Conservation (phyloP, 2,329 filamentous ascomycete genomes). For the Paecilomyces niveus region DNA sequence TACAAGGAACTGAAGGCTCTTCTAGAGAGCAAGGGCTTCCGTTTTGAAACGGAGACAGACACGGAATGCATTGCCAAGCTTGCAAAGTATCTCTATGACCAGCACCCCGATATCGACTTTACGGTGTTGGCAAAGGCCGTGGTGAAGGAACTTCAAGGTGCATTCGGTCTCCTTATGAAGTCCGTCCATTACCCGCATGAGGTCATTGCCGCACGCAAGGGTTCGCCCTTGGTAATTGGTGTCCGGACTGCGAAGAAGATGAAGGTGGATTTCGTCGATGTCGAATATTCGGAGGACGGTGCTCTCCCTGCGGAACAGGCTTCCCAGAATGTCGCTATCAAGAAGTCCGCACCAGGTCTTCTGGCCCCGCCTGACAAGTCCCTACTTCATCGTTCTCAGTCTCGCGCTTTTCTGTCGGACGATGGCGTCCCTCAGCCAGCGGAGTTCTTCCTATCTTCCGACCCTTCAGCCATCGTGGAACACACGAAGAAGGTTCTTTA, state of each 20-base stretch:
- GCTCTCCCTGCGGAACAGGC: constrained; percentile 87
- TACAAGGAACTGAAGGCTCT: constrained; percentile 99
- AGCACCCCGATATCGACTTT: constrained; percentile 90
- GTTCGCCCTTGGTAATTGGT: constrained; percentile 93
- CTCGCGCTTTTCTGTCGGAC: constrained; percentile 96
- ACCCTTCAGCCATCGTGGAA: constrained; percentile 96
- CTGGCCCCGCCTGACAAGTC: constrained; percentile 95
- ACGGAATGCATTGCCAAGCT: constrained; percentile 99
- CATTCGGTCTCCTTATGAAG: constrained; percentile 95
- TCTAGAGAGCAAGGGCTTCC: constrained; percentile 88
- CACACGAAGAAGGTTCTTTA: constrained; percentile 99
- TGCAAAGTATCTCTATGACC: constrained; percentile 94
- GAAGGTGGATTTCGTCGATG: constrained; percentile 99
- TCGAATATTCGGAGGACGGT: constrained; percentile 88
- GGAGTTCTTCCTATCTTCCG: constrained; percentile 98
- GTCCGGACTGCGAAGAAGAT: constrained; percentile 97
- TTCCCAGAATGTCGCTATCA: constrained; percentile 91
- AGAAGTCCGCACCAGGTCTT: constrained; percentile 71
- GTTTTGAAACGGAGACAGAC: constrained; percentile 98
- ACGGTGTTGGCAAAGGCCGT: constrained; percentile 94
- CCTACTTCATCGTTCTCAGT: constrained; percentile 95
- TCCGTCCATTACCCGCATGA: constrained; percentile 98
- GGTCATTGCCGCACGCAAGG: constrained; percentile 95
- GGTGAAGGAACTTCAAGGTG: constrained; percentile 96
- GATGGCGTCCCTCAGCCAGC: constrained; percentile 96